These are phyloP conservation scores for Entelexis sorbosivorans DNA, from an alignment of 1,139 yeast genomes.

Conservation along the genomic window DNA sequence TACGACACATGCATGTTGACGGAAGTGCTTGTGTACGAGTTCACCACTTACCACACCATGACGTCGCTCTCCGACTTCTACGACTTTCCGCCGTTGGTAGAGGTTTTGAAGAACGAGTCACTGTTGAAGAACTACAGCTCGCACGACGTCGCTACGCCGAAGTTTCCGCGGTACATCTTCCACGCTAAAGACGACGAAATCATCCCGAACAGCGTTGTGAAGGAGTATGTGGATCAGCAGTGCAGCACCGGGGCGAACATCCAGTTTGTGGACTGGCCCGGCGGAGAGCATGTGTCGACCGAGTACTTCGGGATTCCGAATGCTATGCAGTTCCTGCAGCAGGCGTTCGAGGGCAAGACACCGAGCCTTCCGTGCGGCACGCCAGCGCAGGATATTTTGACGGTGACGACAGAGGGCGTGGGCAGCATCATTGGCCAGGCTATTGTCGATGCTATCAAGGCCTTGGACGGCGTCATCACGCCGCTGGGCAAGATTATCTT, in stretches of 20 bases:
- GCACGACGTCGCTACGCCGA: constrained; percentile 20
- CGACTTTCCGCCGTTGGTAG: neutral
- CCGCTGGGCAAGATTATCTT: neutral
- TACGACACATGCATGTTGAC: constrained; percentile 12
- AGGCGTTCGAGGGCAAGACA: constrained; percentile 16
- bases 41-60: constrained; percentile 7
- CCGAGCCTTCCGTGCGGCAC: constrained; percentile 16
- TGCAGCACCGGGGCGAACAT: constrained; percentile 25
- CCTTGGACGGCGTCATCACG: neutral
- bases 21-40: constrained; percentile 4
- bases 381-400: constrained; percentile 10
- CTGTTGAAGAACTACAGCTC: constrained; percentile 12
- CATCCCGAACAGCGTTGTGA: constrained; percentile 24
- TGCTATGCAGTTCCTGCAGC: constrained; percentile 13
- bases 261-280: constrained; percentile 21
- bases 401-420: constrained; percentile 4
- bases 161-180: constrained; percentile 27
- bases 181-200: constrained; percentile 27
- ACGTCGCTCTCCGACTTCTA: constrained; percentile 2
- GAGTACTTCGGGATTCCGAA: constrained; percentile 15
- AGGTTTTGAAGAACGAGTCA: constrained; percentile 9
- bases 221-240: constrained; percentile 23
- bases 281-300: constrained; percentile 18
- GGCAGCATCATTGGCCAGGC: constrained; percentile 10
- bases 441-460: constrained; percentile 7